Base-by-base conservation (phyloP, 1,284 basidiomycete species). In the Phlebopus sp. region DNA sequence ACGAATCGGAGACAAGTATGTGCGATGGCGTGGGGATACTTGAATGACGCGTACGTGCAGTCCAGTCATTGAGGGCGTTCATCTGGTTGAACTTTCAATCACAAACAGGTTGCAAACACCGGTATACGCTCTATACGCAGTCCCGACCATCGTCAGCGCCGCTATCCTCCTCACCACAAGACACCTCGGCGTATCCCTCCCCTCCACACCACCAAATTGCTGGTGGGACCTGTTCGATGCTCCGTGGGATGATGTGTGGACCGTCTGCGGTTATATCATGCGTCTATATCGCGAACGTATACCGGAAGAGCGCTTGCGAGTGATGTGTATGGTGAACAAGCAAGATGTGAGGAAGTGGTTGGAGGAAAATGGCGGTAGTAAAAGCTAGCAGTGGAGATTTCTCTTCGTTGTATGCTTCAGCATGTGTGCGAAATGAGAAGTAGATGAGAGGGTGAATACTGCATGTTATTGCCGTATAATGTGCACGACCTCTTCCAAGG, bases 161-260 rank as follows among this genome's bases (percentile, higher is more conserved):
- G 81, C 89, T 2, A 93, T 96, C 47, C 73, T 92, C 32, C 79
- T 95, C 34, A 77, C 89, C 1, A 78, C 79, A 8, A 79, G 90
- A 4, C 76, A 86, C 42, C 68, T 86, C 10, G 72, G 71, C n/a
- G 81, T 94, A 19, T 66, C 88, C 0, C 74, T 95, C 1, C 92
- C 92, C 0, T 79, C 81, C 1, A 70, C 75, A n/a, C 72, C 79
- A 14, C 76, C 78, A 1, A 75, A 80, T 50, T 77, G 79, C 56
- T 96, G 92, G 92, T 93, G 87, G 84, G 81, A 88, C 43, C 73
- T 96, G 2, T 96, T 96, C 59, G 92, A 96, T 60, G 86, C 87
- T 0, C 75, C 82, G 1, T 89, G 82, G 80, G 89, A 92, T 47
- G 92, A 95, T 58, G 74, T 95, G 35, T 88, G 86, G 83, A 81